Conservation (phyloP, 495 filamentous ascomycete genomes). For the Cryomyces minteri region DNA sequence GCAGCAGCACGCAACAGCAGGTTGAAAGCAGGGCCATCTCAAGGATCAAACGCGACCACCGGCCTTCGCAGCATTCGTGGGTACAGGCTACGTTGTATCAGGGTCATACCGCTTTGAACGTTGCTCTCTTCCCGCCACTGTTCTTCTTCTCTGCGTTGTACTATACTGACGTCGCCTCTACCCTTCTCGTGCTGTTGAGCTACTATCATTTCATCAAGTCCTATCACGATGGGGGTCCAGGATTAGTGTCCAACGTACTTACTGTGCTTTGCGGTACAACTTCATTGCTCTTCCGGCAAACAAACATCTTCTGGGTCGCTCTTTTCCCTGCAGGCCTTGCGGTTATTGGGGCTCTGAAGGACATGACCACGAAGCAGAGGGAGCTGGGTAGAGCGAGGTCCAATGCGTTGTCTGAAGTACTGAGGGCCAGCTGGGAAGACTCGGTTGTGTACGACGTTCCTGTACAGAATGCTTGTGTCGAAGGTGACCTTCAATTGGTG, state of each 20-base stretch:
- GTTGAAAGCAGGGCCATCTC: too few species aligned
- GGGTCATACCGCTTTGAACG: slow-evolving; percentile 35
- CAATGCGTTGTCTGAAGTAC: background rate
- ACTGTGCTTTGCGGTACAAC: slow-evolving; percentile 30
- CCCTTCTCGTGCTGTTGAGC: slow-evolving; percentile 32
- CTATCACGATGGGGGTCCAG: background rate
- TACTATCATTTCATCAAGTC: slow-evolving; percentile 1
- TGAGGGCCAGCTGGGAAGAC: slow-evolving; percentile 13
- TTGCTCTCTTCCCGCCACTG: slow-evolving; percentile 70
- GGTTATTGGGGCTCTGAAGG: slow-evolving; percentile 26
- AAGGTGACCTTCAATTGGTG: slow-evolving; percentile 23
- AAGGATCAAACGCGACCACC: too few species aligned
- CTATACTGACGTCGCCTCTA: slow-evolving; percentile 75
- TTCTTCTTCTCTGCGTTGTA: slow-evolving; percentile 93
- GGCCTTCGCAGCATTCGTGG: too few species aligned
- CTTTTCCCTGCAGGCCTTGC: slow-evolving; percentile 68
- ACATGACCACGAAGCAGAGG: background rate
- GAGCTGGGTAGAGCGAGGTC: background rate
- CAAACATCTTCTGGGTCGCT: slow-evolving; percentile 91
- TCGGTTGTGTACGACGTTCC: slow-evolving; percentile 41
- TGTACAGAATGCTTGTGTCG: slow-evolving; percentile 11
- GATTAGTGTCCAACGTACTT: background rate
- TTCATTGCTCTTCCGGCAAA: slow-evolving; percentile 67
- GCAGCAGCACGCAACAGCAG: too few species aligned
- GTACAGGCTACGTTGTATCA: background rate